Conservation (phyloP, 495 filamentous ascomycete genomes). For the Penicillium bovifimosum region DNA sequence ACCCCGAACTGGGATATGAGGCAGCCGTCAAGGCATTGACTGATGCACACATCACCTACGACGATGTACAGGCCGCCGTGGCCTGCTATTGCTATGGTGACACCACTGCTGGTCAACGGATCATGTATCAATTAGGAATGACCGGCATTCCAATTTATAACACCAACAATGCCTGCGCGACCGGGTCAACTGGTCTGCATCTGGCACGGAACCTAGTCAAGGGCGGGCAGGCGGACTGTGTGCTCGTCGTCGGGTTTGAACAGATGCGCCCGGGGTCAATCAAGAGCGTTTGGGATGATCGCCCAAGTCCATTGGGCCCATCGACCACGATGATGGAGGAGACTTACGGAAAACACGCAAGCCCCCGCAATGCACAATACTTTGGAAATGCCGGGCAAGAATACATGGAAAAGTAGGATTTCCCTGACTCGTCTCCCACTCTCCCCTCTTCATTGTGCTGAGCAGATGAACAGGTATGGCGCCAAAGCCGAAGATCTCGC, state of each 20-base stretch:
- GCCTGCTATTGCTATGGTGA: conserved; percentile 89
- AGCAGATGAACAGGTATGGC: conserved; percentile 45
- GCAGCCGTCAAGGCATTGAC: conserved; percentile 63
- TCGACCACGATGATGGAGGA: conserved; percentile 22
- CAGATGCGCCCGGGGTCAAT: conserved; percentile 72
- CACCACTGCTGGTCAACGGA: conserved; percentile 62
- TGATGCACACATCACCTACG: conserved; percentile 81
- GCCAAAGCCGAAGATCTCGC: conserved; percentile 71
- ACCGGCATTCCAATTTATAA: conserved; percentile 82
- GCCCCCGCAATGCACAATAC: conserved; percentile 67
- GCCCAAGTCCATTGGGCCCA: conserved; percentile 17
- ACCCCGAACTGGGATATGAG: conserved; percentile 21
- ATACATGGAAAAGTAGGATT: conserved; percentile 71
- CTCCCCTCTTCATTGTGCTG: conserved; percentile 17
- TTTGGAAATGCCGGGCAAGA: conserved; percentile 83
- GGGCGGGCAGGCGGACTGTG: conserved; percentile 63
- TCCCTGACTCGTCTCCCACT: not conserved
- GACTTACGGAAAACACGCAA: conserved; percentile 13
- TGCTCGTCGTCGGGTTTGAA: conserved; percentile 83
- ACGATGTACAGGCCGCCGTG: conserved; percentile 76
- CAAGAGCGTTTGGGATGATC: conserved; percentile 23
- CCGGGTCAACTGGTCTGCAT: conserved; percentile 70
- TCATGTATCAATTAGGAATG: conserved; percentile 92
- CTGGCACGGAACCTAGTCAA: conserved; percentile 66
- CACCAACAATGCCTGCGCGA: conserved; percentile 85